Evolutionary conservation across 2,329 filamentous ascomycete species (phyloP).

Genomic region (Fonsecaea erecta): DNA sequence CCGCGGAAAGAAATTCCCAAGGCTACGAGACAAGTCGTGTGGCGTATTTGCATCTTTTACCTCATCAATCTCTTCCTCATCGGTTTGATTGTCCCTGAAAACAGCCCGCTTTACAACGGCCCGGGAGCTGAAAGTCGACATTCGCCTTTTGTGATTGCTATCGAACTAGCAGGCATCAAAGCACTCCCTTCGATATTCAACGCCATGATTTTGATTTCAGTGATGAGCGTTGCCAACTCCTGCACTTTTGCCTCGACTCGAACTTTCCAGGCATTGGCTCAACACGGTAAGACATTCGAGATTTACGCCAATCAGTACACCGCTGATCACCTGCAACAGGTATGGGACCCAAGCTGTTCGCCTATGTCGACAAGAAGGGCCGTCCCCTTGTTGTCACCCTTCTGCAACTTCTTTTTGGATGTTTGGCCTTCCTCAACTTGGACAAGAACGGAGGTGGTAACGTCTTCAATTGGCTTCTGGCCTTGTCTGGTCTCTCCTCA

Average conservation of each 20-base stretch:
- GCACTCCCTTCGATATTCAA: slow-evolving; percentile 90
- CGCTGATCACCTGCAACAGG: slow-evolving; percentile 44
- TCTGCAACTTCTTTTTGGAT: slow-evolving; percentile 53
- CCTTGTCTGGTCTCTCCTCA: slow-evolving; percentile 28
- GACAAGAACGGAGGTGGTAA: slow-evolving; percentile 5
- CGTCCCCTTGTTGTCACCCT: slow-evolving; percentile 45
- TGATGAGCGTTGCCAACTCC: slow-evolving; percentile 88
- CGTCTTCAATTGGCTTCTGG: slow-evolving; percentile 17
- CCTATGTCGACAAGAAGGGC: slow-evolving; percentile 49
- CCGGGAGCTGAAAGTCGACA: slow-evolving; percentile 71
- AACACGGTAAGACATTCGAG: slow-evolving; percentile 4
- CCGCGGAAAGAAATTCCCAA: slow-evolving; percentile 74
- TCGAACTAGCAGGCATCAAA: slow-evolving; percentile 78
- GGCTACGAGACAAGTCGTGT: slow-evolving; percentile 88
- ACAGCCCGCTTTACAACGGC: slow-evolving; percentile 54
- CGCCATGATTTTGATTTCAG: slow-evolving; percentile 84
- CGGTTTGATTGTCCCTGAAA: slow-evolving; percentile 73
- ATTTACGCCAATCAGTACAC: slow-evolving; percentile 62
- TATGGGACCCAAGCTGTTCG: slow-evolving; percentile 59
- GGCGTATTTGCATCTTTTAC: slow-evolving; percentile 91
- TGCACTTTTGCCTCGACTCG: slow-evolving; percentile 89
- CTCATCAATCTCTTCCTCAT: slow-evolving; percentile 79
- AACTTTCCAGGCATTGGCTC: slow-evolving; percentile 82
- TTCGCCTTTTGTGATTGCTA: slow-evolving; percentile 92
- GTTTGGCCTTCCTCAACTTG: slow-evolving; percentile 15